A percentile compares a stretch with the other conserved stretches of the same genome.
Conservation (phyloP, 139 green algal genomes). For the Pycnococcus provasolii region DNA sequence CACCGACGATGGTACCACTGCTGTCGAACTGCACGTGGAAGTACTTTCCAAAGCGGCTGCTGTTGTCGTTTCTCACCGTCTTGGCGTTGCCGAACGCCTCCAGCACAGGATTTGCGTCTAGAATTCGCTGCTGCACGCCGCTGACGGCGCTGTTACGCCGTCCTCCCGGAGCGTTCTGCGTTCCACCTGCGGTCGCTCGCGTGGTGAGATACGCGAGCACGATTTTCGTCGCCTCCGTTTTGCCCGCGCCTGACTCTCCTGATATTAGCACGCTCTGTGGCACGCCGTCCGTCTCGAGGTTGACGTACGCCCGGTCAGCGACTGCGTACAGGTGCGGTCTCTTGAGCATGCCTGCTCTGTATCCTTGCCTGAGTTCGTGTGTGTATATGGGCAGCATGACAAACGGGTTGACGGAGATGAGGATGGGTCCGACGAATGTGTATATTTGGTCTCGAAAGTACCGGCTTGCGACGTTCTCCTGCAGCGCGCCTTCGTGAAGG, state of each 20-base stretch:
- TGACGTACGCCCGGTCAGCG: slow-evolving; percentile 3
- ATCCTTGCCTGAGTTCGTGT: neutral
- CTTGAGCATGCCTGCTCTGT: neutral
- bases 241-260: slow-evolving; percentile 18
- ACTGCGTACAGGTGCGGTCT: slow-evolving; percentile 7
- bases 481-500: neutral
- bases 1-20: slow-evolving; percentile 7
- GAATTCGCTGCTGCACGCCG: neutral
- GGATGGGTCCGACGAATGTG: slow-evolving; percentile 6
- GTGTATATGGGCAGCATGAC: slow-evolving; percentile 10
- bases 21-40: slow-evolving; percentile 17
- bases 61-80: slow-evolving; percentile 38
- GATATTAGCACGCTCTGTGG: slow-evolving; percentile 12
- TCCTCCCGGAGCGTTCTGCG: neutral
- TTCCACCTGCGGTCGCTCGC: neutral
- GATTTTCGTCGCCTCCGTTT: slow-evolving; percentile 18
- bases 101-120: slow-evolving; percentile 27
- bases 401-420: slow-evolving; percentile 12
- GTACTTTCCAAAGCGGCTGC: slow-evolving; percentile 20
- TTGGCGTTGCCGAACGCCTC: slow-evolving; percentile 40
- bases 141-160: neutral
- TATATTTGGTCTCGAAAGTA: slow-evolving; percentile 11
- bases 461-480: neutral
- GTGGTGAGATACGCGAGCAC: slow-evolving; percentile 11
- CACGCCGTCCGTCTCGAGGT: neutral